Base-by-base conservation (phyloP, 2,329 filamentous ascomycete genomes). In the Pestalotiopsis sp. region DNA sequence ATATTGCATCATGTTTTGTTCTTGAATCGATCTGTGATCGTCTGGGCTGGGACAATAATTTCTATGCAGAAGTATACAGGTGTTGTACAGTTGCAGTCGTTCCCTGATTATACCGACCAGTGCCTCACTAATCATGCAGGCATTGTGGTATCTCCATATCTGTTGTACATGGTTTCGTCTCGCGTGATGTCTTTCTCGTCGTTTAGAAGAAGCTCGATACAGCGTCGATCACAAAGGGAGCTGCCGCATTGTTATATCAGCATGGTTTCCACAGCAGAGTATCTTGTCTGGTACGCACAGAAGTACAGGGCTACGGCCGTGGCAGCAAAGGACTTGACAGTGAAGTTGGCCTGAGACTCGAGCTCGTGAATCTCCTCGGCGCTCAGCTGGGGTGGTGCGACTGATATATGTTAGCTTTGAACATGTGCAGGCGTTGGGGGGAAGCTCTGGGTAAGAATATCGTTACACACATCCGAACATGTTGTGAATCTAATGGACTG, bases 241-340 rank as follows among this genome's bases (percentile, higher is more conserved):
- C 88, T 90, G 66, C 25, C 20, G 12, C 6, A 45, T 20, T 14
- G 23, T 27, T 20, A 65, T 60, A 14, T 56, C 57, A 69, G 20
- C n/a, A 20, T 40, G 27, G 9, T 40, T 40, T 20, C 25, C 4
- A 36, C 9, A 12, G n/a, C 13, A 52, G 57, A n/a, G n/a, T 45
- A 6, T 52, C 23, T 13, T 62, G 62, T 20, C 17, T 23, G 31
- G n/a, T 9, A 78, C 92, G 68, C 89, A 96, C 93, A 93, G 70
- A 96, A 83, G 79, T 95, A 95, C 63, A 96, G 86, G 64, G 92
- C 80, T 52, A 91, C 84, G 71, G 90, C 90, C 17, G 89, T 89
- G 52, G 88, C 86, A 67, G 91, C 78, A 71, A 91, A 91, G 75
- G 85, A 86, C 83, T 92, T 90, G 73, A 95, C 84, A 65, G 90